phyloP scores from a whole-genome alignment of 768 basidiomycete species.

The Mycena chlorophos region DNA sequence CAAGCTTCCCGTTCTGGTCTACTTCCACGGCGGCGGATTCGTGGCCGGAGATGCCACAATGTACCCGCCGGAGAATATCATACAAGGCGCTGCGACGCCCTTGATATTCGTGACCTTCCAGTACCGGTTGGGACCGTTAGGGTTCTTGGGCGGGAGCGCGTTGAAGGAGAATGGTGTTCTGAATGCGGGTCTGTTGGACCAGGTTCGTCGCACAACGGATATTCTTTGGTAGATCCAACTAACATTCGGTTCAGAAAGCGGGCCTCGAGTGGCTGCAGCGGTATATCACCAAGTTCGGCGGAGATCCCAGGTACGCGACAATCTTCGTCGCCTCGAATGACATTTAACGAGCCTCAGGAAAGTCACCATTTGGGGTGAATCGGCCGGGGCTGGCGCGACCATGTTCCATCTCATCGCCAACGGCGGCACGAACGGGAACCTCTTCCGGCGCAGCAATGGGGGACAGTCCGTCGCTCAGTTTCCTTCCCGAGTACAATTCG shows the following conservation, averaged over 20 bases:
- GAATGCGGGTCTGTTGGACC: constrained; percentile 44
- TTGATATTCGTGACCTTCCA: no score
- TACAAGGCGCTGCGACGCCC: constrained; percentile 32
- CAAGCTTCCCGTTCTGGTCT: constrained; percentile 41
- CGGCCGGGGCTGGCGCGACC: constrained; percentile 40
- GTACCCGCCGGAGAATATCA: constrained; percentile 34
- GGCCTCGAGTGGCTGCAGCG: constrained; percentile 40
- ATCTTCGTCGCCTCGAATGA: no score
- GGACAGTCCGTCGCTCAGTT: constrained; percentile 43
- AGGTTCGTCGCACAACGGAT: constrained; percentile 27
- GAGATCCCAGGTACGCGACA: constrained; percentile 36
- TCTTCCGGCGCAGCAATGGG: constrained; percentile 48
- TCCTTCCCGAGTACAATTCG: constrained; percentile 33
- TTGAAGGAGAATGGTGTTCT: no score
- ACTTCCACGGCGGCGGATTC: constrained; percentile 48
- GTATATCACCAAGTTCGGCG: constrained; percentile 39
- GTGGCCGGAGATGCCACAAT: constrained; percentile 35
- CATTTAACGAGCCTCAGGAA: no score
- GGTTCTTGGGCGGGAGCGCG: no score
- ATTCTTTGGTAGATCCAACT: background rate
- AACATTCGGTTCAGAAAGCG: constrained; percentile 30
- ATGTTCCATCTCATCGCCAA: constrained; percentile 45
- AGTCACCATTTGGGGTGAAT: no score
- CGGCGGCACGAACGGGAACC: constrained; percentile 35
- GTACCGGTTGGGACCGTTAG: no score